A percentile compares a stretch with the other conserved stretches of the same genome.
Evolutionary conservation across 805 yeast species (phyloP).

Genomic region (Tetrapisispora namnaoensis): DNA sequence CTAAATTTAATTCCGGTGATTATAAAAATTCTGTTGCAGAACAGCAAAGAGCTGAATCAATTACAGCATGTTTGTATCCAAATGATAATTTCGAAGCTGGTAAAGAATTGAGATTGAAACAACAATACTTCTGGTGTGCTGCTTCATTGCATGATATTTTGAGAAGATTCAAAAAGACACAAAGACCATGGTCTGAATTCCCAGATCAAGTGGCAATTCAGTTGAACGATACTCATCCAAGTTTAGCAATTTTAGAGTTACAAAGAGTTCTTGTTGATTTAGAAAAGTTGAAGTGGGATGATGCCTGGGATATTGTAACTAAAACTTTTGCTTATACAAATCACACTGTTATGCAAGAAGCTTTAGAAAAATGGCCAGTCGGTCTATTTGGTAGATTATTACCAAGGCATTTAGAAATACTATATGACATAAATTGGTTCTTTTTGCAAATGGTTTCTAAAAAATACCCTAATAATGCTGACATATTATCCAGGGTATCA

Average conservation of each 20-base stretch:
- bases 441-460: constrained; percentile 70
- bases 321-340: constrained; percentile 83
- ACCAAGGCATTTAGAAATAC: constrained; percentile 86
- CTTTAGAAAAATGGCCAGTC: constrained; percentile 92
- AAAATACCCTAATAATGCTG: constrained; percentile 64
- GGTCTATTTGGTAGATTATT: constrained; percentile 65
- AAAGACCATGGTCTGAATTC: constrained; percentile 70
- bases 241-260: constrained; percentile 81
- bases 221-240: constrained; percentile 91
- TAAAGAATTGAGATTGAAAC: constrained; percentile 84
- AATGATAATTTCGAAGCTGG: constrained; percentile 89
- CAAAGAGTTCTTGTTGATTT: constrained; percentile 78
- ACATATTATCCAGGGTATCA: constrained; percentile 59
- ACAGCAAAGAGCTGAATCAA: constrained; percentile 84
- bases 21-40: constrained; percentile 72
- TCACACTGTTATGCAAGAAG: constrained; percentile 92
- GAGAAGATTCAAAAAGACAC: constrained; percentile 75
- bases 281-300: constrained; percentile 72
- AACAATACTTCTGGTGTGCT: constrained; percentile 94
- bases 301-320: constrained; percentile 78
- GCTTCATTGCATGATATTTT: constrained; percentile 88
- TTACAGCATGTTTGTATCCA: constrained; percentile 87
- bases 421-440: constrained; percentile 72
- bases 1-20: constrained; percentile 86
- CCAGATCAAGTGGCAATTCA: constrained; percentile 85